phyloP scores from a whole-genome alignment of 768 basidiomycete genomes.

The Gymnopilus dilepis region DNA sequence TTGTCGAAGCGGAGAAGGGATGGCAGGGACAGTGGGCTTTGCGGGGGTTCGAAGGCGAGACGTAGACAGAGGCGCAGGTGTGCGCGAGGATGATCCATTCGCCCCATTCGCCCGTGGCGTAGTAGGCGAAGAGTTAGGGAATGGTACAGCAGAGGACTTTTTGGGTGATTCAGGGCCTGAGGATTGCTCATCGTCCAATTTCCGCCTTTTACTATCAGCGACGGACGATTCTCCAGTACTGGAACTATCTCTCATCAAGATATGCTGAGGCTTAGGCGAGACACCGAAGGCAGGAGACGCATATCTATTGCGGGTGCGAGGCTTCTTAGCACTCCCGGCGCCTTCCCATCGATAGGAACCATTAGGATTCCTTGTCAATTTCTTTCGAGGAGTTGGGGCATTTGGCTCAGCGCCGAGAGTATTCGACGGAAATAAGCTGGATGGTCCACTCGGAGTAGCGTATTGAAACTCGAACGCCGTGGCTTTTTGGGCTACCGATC shows the following conservation, averaged over 20 bases:
- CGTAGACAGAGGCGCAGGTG: constrained; percentile 30
- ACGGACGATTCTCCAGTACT: constrained; percentile 39
- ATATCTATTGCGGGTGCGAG: constrained; percentile 62
- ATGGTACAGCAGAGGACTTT: constrained; percentile 31
- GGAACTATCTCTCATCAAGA: constrained; percentile 41
- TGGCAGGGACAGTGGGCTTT: constrained; percentile 65
- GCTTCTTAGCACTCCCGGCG: constrained; percentile 69
- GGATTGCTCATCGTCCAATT: constrained; percentile 53
- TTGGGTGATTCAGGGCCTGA: constrained; percentile 30
- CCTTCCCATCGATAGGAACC: constrained; percentile 77
- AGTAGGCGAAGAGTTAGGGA: constrained; percentile 39
- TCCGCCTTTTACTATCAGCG: constrained; percentile 65
- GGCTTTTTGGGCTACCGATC: background rate
- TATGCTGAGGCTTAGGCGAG: constrained; percentile 47
- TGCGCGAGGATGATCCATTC: constrained; percentile 23
- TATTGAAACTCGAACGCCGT: background rate
- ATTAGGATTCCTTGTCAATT: constrained; percentile 73
- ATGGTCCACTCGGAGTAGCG: background rate
- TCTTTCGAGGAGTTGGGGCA: constrained; percentile 49
- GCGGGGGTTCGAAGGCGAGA: constrained; percentile 48
- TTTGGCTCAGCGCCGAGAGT: background rate
- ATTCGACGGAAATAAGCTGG: background rate
- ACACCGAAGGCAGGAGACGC: constrained; percentile 76
- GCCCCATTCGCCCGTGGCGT: constrained; percentile 33
- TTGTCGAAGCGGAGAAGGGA: constrained; percentile 79